Conservation (phyloP, 352 stramenopile species). For the Globisporangium ultimum region DNA sequence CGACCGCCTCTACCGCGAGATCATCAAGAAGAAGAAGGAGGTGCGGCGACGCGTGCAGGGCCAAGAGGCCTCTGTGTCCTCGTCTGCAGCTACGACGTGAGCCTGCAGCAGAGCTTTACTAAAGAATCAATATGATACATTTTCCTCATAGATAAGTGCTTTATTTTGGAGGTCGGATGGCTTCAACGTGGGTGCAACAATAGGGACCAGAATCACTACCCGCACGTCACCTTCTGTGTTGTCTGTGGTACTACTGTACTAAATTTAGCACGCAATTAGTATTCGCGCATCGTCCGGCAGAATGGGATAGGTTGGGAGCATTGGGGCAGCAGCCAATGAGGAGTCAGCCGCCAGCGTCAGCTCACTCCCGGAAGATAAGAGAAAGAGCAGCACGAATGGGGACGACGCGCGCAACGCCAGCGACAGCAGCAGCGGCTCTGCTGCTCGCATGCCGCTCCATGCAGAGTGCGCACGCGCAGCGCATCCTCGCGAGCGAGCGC, state of each 20-base stretch:
- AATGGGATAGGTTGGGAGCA: no score
- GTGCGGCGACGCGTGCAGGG: constrained; percentile 53
- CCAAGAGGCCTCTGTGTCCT: constrained; percentile 7
- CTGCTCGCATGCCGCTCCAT: background rate
- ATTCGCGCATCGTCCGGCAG: no score
- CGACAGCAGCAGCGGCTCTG: background rate
- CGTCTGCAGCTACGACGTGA: no score
- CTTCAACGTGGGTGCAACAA: no score
- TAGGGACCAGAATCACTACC: no score
- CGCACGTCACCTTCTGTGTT: no score
- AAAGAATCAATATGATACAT: no score
- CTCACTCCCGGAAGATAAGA: background rate
- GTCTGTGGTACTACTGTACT: background rate
- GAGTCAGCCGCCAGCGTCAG: no score
- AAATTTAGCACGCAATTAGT: no score
- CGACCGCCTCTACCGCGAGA: constrained; percentile 91
- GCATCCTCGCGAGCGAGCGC: constrained; percentile 20
- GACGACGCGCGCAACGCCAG: constrained; percentile 3
- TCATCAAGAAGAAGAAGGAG: constrained; percentile 93
- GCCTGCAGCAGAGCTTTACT: no score
- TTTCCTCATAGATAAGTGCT: background rate
- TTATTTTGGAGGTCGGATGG: no score
- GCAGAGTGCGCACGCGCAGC: constrained; percentile 20
- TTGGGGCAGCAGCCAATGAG: no score
- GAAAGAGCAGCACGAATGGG: constrained; percentile 2